Evolutionary conservation across 2,329 filamentous ascomycete genomes (phyloP).

Genomic region (Diplodia corticola): DNA sequence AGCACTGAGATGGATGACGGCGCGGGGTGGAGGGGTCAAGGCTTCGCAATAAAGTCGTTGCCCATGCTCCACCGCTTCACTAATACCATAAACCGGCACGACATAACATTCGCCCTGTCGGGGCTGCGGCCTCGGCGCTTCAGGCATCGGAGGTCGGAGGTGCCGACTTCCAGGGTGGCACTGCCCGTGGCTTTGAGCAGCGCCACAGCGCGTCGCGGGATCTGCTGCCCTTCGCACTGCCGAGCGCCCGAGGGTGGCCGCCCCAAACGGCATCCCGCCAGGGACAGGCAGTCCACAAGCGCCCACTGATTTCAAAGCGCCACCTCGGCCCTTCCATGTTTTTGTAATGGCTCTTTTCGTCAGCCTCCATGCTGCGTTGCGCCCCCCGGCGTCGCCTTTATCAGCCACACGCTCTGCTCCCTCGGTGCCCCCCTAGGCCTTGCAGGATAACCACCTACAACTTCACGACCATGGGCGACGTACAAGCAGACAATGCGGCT

Average conservation of each 20-base stretch:
- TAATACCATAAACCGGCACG: neutral
- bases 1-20: conserved; percentile 19
- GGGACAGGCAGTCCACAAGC: conserved; percentile 7
- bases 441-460: neutral
- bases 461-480: neutral
- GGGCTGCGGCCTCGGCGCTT: conserved; percentile 8
- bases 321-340: neutral
- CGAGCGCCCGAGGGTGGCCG: too few species aligned
- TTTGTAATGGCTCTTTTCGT: neutral
- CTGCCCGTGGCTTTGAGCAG: neutral
- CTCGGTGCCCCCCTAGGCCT: neutral
- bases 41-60: neutral
- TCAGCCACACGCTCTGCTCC: neutral
- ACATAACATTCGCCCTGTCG: neutral
- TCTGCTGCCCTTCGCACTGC: conserved; percentile 6
- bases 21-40: conserved; percentile 20
- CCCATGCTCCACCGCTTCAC: neutral
- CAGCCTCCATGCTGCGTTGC: neutral
- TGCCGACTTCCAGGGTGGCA: neutral
- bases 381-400: conserved; percentile 5
- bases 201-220: neutral
- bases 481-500: neutral
- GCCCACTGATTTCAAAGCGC: conserved; percentile 12
- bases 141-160: neutral
- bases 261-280: neutral